Evolutionary conservation across 2,329 filamentous ascomycete species (phyloP), one percentile per base, ranked within the genome.

Genomic region (Fusarium nurragi): DNA sequence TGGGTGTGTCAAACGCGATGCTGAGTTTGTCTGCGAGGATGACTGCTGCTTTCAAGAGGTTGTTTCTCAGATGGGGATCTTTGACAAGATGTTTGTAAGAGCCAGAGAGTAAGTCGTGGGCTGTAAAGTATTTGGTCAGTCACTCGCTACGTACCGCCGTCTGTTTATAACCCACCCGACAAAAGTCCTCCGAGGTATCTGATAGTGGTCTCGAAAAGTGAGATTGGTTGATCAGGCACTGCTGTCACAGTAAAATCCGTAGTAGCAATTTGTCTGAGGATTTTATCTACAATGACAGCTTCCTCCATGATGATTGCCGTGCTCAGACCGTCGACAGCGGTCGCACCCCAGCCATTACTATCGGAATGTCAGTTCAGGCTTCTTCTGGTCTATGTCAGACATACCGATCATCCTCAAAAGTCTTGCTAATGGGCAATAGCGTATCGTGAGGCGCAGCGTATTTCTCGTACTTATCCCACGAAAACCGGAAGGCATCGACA

Each of bases 311-410:
- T 38, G 5, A 69, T 69, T 4, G 66, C 66, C 0, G 66, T 69
- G 30, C 66, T 69, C 18, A 69, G 11, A 1, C 55, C 65, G 45
- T 69, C 66, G 2, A 69, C 63, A 2, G 66, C 66, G 2, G 66
- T 69, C 5, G 65, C 66, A 2, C 66, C 66, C 66, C 66, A 69
- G 4, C 65, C 66, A 38, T 69, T 69, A 5, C 65, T 69, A n/a
- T 6, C 2, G 4, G 0, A 4, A 12, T 3, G 11, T 57, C 4
- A 57, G 22, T 8, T 9, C 4, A 1, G n/a, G 0, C 6, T 4
- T 3, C 13, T 21, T 4, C 0, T 12, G n/a, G 14, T 6, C 4
- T 2, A n/a, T 7, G 1, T 3, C 28, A 9, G 2, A 32, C 39
- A 4, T 46, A 67, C 66, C 65, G 55, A 40, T 69, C 66, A 12